These are phyloP conservation scores for Dictyostelium intermedium DNA, from an alignment of 78 protist species.

Conservation along the genomic window DNA sequence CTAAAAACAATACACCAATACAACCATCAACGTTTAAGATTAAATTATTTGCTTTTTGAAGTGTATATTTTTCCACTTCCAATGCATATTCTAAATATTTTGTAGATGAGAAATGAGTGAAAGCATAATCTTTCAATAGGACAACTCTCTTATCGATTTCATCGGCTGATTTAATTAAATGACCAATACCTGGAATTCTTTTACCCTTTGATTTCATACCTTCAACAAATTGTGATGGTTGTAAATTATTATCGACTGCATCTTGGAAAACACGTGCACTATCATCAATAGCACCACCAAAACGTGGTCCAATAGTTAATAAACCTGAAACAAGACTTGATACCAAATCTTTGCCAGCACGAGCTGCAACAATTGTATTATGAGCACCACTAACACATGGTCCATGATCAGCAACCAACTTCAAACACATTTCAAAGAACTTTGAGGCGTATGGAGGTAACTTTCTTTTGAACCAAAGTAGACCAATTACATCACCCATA, in stretches of 20 bases:
- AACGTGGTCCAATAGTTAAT: slow-evolving; percentile 97
- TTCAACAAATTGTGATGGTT: slow-evolving; percentile 91
- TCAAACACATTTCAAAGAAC: slow-evolving; percentile 94
- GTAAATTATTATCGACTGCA: slow-evolving; percentile 86
- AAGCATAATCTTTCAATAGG: slow-evolving; percentile 83
- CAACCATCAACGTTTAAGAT: slow-evolving; percentile 97
- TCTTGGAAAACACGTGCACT: slow-evolving; percentile 85
- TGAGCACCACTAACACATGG: slow-evolving; percentile 98
- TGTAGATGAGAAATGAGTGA: slow-evolving; percentile 54
- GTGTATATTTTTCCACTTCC: slow-evolving; percentile 93
- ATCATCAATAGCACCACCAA: slow-evolving; percentile 97
- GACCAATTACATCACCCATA: slow-evolving; percentile 89
- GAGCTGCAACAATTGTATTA: slow-evolving; percentile 94
- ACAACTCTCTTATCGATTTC: slow-evolving; percentile 95
- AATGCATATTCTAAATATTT: slow-evolving; percentile 74
- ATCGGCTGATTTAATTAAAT: slow-evolving; percentile 90
- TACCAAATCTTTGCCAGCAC: slow-evolving; percentile 97
- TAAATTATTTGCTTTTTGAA: slow-evolving; percentile 92
- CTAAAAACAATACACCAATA: slow-evolving; percentile 92
- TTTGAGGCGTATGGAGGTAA: slow-evolving; percentile 90
- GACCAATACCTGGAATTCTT: slow-evolving; percentile 97
- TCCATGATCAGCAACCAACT: slow-evolving; percentile 97
- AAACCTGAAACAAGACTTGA: slow-evolving; percentile 94
- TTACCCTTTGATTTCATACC: slow-evolving; percentile 85
- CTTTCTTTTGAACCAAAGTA: slow-evolving; percentile 95